Evolutionary conservation across 2,329 filamentous ascomycete genomes (phyloP).

Genomic region (Rhynchosporium agropyri): DNA sequence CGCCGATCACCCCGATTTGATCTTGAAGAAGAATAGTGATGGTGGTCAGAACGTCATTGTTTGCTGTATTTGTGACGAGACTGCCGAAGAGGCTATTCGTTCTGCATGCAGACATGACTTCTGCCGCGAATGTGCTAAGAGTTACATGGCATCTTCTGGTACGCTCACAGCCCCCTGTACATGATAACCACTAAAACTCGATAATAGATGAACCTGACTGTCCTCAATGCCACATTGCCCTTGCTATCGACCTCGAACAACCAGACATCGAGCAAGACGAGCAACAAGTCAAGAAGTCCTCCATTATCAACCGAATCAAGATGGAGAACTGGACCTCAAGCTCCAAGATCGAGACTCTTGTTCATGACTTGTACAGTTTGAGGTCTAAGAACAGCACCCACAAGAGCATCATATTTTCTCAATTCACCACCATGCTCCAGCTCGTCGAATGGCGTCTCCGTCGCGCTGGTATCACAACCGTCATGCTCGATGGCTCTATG

Average conservation of each 20-base stretch:
- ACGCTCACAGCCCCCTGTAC: slow-evolving; percentile 45
- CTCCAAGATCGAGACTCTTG: slow-evolving; percentile 95
- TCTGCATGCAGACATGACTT: slow-evolving; percentile 94
- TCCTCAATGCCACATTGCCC: slow-evolving; percentile 85
- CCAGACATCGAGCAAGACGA: slow-evolving; percentile 94
- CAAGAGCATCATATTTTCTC: slow-evolving; percentile 97
- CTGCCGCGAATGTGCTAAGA: slow-evolving; percentile 78
- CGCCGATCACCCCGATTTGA: slow-evolving; percentile 91
- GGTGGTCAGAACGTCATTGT: slow-evolving; percentile 89
- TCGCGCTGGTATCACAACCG: slow-evolving; percentile 94
- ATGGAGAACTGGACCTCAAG: slow-evolving; percentile 99
- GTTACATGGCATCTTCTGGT: slow-evolving; percentile 78
- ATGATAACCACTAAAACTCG: slow-evolving; percentile 25
- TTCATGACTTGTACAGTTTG: slow-evolving; percentile 90
- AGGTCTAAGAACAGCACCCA: slow-evolving; percentile 90
- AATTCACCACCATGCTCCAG: slow-evolving; percentile 97
- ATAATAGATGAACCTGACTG: slow-evolving; percentile 65
- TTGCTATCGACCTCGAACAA: slow-evolving; percentile 92
- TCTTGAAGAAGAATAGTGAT: slow-evolving; percentile 83
- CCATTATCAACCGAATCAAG: slow-evolving; percentile 97
- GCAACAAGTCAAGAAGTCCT: slow-evolving; percentile 84
- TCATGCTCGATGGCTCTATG: slow-evolving; percentile 98
- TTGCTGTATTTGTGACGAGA: slow-evolving; percentile 95
- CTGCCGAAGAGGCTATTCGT: slow-evolving; percentile 90
- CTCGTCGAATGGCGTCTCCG: slow-evolving; percentile 96